Percentiles rank a stretch among this genome's conserved stretches.
These are phyloP conservation scores for Aspergillus novoparasiticus DNA, from an alignment of 2,329 filamentous ascomycete species.

Conservation along the genomic window DNA sequence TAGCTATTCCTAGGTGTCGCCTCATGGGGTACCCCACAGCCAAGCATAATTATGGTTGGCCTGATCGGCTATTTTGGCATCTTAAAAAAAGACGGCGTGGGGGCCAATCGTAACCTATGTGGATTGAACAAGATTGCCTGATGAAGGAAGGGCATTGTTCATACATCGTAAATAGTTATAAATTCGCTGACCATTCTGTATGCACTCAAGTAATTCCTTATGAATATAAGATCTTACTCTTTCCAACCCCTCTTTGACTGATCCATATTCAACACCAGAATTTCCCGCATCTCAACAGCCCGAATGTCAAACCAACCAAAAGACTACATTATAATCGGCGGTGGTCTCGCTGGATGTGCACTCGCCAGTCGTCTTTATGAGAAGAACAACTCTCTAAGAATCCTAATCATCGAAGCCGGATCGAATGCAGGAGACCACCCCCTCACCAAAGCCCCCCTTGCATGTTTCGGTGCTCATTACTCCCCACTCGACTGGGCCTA, in stretches of 20 bases:
- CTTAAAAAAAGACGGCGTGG: not conserved
- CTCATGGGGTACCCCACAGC: not conserved
- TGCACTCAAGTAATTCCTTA: not conserved
- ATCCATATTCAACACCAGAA: not conserved
- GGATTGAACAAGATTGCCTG: not conserved
- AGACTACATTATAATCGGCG: not conserved
- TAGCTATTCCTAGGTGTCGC: too few species aligned
- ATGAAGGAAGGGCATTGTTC: not conserved
- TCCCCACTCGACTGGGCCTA: slow-evolving; percentile 37
- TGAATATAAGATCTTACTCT: not conserved
- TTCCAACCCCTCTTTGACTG: not conserved
- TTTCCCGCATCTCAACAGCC: not conserved
- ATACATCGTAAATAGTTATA: not conserved
- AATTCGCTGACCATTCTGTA: too few species aligned
- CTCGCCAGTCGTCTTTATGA: slow-evolving; percentile 33
- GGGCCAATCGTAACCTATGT: not conserved
- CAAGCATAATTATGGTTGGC: not conserved
- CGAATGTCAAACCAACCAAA: not conserved
- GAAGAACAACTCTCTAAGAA: slow-evolving; percentile 11
- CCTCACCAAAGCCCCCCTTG: slow-evolving; percentile 9
- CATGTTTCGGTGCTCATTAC: slow-evolving; percentile 23
- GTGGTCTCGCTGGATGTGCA: slow-evolving; percentile 25
- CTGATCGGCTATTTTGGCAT: not conserved
- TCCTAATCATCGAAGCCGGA: slow-evolving; percentile 39
- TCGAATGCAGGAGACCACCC: slow-evolving; percentile 21